Conservation (phyloP, 1,284 basidiomycete species). For the Tremellales sp. region DNA sequence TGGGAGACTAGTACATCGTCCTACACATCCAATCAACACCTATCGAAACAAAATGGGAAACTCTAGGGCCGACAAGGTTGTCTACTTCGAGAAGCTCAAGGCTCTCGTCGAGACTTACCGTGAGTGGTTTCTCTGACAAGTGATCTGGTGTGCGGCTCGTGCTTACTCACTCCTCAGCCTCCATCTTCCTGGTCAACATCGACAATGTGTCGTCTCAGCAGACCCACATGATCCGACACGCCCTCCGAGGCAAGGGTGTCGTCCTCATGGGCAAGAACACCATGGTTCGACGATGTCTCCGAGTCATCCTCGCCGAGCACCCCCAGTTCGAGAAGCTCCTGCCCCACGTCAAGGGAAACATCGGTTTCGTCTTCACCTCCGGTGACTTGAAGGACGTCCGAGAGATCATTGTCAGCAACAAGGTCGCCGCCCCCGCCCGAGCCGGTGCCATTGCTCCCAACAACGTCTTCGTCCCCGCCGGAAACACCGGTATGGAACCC, state of each 20-base stretch:
- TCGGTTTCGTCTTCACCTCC: slow-evolving; percentile 97
- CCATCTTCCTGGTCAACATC: slow-evolving; percentile 98
- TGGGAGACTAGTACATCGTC: slow-evolving; percentile 41
- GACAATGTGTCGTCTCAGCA: slow-evolving; percentile 99
- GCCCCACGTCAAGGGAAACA: slow-evolving; percentile 93
- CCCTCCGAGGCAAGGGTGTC: slow-evolving; percentile 92
- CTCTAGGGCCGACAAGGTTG: slow-evolving; percentile 81
- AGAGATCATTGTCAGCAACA: slow-evolving; percentile 88
- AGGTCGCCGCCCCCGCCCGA: slow-evolving; percentile 96
- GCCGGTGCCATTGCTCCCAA: slow-evolving; percentile 92
- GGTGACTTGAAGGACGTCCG: slow-evolving; percentile 92
- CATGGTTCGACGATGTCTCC: slow-evolving; percentile 98
- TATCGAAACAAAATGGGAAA: slow-evolving; percentile 71
- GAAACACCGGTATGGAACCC: slow-evolving; percentile 99
- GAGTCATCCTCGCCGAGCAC: slow-evolving; percentile 79
- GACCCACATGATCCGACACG: slow-evolving; percentile 74
- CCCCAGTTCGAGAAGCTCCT: slow-evolving; percentile 96
- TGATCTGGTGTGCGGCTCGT: no score
- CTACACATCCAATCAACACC: slow-evolving; percentile 16
- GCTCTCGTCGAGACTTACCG: slow-evolving; percentile 87
- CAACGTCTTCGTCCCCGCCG: slow-evolving; percentile 87
- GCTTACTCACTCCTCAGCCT: slow-evolving; percentile 56
- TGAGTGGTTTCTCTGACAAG: slow-evolving; percentile 51
- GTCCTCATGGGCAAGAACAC: slow-evolving; percentile 99
- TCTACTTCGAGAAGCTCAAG: slow-evolving; percentile 93